phyloP scores from a whole-genome alignment of 2,329 filamentous ascomycete species.

The Sarocladium oryzae region DNA sequence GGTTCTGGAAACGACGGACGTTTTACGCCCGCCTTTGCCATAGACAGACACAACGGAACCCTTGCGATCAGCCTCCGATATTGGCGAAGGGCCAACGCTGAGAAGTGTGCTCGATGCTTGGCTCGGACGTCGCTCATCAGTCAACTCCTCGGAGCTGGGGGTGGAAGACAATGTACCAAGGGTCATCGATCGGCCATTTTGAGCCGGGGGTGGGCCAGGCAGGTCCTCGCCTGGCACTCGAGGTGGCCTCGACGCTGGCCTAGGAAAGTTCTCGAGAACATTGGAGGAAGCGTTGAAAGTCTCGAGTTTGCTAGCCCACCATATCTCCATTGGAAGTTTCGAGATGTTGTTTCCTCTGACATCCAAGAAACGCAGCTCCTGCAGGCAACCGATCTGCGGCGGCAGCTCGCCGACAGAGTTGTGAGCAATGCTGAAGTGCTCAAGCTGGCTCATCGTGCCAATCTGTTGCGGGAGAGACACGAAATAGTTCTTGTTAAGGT shows the following conservation, averaged over 20 bases:
- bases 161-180: conserved; percentile 45
- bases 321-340: conserved; percentile 85
- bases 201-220: conserved; percentile 25
- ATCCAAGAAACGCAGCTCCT: conserved; percentile 78
- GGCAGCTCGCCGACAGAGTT: conserved; percentile 83
- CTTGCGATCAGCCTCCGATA: conserved; percentile 60
- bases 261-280: conserved; percentile 83
- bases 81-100: conserved; percentile 69
- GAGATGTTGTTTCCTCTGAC: conserved; percentile 90
- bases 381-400: conserved; percentile 78
- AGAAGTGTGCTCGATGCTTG: conserved; percentile 72
- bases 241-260: conserved; percentile 66
- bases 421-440: conserved; percentile 89
- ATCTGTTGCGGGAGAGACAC: conserved; percentile 82
- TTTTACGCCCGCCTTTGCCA: conserved; percentile 74
- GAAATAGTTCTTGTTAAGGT: conserved; percentile 93
- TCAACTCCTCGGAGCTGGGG: conserved; percentile 72
- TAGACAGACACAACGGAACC: conserved; percentile 78
- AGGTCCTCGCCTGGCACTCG: conserved; percentile 49
- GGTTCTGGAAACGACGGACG: conserved; percentile 69
- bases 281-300: conserved; percentile 95
- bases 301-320: conserved; percentile 87
- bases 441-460: conserved; percentile 72
- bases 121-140: conserved; percentile 68
- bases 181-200: conserved; percentile 34